A percentile compares a stretch with the other conserved stretches of the same genome.
Conservation (phyloP, 2,329 filamentous ascomycete species). For the Coniochaeta ligniaria region DNA sequence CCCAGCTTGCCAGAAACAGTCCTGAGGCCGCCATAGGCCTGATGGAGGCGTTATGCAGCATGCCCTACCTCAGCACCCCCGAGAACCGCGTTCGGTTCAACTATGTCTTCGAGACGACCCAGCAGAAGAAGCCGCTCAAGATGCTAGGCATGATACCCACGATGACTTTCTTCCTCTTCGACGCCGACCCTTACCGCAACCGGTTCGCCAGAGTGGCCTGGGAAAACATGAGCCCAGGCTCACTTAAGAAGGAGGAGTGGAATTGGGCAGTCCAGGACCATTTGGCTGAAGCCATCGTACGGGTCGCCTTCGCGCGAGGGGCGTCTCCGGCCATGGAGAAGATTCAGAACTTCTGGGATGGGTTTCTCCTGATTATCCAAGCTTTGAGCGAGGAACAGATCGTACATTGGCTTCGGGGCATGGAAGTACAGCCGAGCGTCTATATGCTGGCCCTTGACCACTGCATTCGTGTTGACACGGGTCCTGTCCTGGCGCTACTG, state of each 20-base stretch:
- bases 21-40: conserved; percentile 66
- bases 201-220: conserved; percentile 65
- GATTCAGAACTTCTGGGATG: conserved; percentile 73
- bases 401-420: conserved; percentile 66
- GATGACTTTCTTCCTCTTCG: conserved; percentile 80
- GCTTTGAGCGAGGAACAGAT: conserved; percentile 69
- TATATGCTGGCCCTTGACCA: conserved; percentile 56
- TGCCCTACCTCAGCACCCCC: conserved; percentile 60
- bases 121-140: conserved; percentile 71
- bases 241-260: conserved; percentile 66
- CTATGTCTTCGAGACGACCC: conserved; percentile 72
- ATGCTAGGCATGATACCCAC: conserved; percentile 69
- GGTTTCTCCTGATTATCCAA: conserved; percentile 65
- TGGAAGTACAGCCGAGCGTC: conserved; percentile 70
- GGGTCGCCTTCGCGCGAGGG: conserved; percentile 44
- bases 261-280: conserved; percentile 79
- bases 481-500: conserved; percentile 58
- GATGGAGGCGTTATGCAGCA: conserved; percentile 82
- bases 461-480: conserved; percentile 31
- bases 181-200: conserved; percentile 54
- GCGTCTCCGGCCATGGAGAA: conserved; percentile 23
- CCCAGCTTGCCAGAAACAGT: conserved; percentile 37
- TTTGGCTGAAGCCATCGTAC: conserved; percentile 59
- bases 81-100: conserved; percentile 60
- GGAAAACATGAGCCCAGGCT: conserved; percentile 53